Base-by-base conservation (phyloP, 2,329 filamentous ascomycete genomes). In the Fusarium coicis region DNA sequence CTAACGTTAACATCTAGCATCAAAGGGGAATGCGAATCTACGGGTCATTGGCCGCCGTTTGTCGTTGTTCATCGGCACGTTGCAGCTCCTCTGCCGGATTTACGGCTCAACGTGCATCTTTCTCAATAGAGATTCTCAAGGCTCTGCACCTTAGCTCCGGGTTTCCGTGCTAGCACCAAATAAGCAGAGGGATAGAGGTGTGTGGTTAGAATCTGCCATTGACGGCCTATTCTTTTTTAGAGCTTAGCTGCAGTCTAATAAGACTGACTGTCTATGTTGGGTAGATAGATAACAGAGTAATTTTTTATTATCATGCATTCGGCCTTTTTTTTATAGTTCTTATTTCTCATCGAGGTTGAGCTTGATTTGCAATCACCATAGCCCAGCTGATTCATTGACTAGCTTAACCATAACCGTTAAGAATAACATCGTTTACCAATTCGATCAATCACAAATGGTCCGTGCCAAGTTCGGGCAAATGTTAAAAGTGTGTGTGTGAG, bases 91-190 rank as follows among this genome's bases (percentile, higher is more conserved):
- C 60, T 72, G 49, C 75, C 75, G 75, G 75, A 75, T 74, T 77
- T 77, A 76, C 75, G 75, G 73, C 68, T 74, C 54, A 72, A 63
- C 36, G 50, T 69, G 60, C 66, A 66, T 56, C 43, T 42, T 40
- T 43, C 36, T 52, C 19, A 42, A 39, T 30, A 37, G 42, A 58
- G 40, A 26, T 39, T 28, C 50, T 28, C 23, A 53, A 53, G 34
- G 50, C 37, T 66, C 61, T 70, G 50, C 36, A 50, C 23, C 63
- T 72, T 68, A 72, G 63, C 63, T 72, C 63, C 68, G 63, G 26
- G 28, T 55, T 55, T 64, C 40, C 15, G 34, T 50, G 26, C 65
- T 69, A 69, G 50, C 26, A 53, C 65, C 16, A 69, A 64, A 52
- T 39, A 32, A 43, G 65, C 10, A 66, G 43, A 19, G 30, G 12